Evolutionary conservation across 306 rosid species (phyloP), one percentile per base, ranked within the genome.

Genomic region (Vicia sativa): DNA sequence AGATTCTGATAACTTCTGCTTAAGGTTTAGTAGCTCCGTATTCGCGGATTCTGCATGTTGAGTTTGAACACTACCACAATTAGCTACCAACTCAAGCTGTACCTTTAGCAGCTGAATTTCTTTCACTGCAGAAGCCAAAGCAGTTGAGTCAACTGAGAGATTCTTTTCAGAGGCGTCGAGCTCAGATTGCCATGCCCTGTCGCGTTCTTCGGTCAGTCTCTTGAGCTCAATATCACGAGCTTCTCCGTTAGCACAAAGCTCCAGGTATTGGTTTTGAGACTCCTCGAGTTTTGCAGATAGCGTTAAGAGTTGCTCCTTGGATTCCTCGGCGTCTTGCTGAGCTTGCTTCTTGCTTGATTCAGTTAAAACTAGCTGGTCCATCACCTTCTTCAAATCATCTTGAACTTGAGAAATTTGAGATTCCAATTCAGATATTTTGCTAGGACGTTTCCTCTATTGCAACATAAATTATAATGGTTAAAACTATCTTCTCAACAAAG

Each of bases 341-440:
- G 95, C 90, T 74, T 82, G 85, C 63, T 79, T 81, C 87, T 85
- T 81, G 81, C 84, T 80, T 70, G 95, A 85, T 67, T 88, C 97
- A 6, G 91, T 81, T 23, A 70, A 75, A 62, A 68, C 61, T 65
- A 90, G 83, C 78, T 84, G 87, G 35, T 84, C 81, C 81, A 76
- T 85, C 23, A 86, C 86, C 54, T 70, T 80, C 57, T 83, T 87
- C 72, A 95, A 74, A 69, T 90, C 96, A 57, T 81, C 95, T 80
- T 82, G 86, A 43, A 90, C 95, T 63, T 84, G 87, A 65, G 91
- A 78, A 73, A 87, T 73, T 87, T 88, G 97, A 50, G 92, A 82
- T 76, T 95, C 97, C 77, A 95, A 78, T 62, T 95, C 99, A 6
- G 92, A 80, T 77, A 90, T 85, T 80, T 78, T 83, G 86, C 85